phyloP scores from a whole-genome alignment of 371 early-diverging fungal genomes.

The Parasitella parasitica region DNA sequence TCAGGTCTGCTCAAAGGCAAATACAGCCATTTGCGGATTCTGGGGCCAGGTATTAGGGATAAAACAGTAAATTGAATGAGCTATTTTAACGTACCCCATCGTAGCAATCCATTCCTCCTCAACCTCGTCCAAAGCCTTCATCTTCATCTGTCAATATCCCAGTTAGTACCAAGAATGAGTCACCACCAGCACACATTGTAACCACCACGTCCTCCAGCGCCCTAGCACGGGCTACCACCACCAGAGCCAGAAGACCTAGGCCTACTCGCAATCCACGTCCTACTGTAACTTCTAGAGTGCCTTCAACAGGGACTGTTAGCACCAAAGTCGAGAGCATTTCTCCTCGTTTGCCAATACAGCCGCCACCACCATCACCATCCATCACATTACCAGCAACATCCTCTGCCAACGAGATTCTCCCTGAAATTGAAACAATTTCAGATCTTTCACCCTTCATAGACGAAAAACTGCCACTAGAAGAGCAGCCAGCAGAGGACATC shows the following conservation, averaged over 20 bases:
- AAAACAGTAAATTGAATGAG: too few species aligned
- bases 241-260: neutral
- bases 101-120: conserved; percentile 9
- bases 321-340: too few species aligned
- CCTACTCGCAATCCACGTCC: neutral
- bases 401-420: neutral
- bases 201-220: too few species aligned
- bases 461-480: neutral
- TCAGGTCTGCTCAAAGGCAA: conserved; percentile 11
- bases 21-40: conserved; percentile 21
- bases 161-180: neutral
- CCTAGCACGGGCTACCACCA: too few species aligned
- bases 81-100: too few species aligned
- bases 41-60: conserved; percentile 24
- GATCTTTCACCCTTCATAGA: neutral
- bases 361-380: neutral
- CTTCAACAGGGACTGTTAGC: neutral
- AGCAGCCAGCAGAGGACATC: neutral
- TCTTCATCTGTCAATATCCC: too few species aligned
- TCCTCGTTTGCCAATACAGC: neutral
- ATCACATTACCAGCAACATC: neutral
- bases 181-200: too few species aligned
- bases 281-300: neutral
- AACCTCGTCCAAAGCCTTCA: neutral
- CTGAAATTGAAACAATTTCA: neutral